phyloP scores from a whole-genome alignment of 1,284 basidiomycete genomes.

The Malassezia pachydermatis region DNA sequence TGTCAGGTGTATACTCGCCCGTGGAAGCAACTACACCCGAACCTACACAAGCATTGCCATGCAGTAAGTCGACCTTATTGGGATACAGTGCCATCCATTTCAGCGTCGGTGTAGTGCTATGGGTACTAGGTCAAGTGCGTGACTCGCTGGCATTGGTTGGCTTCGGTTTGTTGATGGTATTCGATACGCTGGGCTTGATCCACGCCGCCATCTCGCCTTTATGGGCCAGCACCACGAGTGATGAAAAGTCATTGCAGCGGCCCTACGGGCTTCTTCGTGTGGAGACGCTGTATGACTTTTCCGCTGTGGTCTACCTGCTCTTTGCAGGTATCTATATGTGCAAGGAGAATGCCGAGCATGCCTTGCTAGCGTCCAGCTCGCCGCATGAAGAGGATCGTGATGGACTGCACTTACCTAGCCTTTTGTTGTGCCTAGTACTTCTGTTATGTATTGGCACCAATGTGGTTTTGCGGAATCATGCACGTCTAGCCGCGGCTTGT shows the following conservation, averaged over 20 bases:
- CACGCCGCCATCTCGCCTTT: constrained; percentile 8
- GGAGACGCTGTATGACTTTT: constrained; percentile 69
- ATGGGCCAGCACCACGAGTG: too few relatives aligned
- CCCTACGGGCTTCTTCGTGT: constrained; percentile 59
- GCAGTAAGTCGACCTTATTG: constrained; percentile 34
- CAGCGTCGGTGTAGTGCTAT: constrained; percentile 56
- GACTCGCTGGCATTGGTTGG: constrained; percentile 81
- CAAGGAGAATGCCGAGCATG: constrained; percentile 66
- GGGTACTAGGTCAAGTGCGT: constrained; percentile 80
- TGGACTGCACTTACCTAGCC: constrained; percentile 23
- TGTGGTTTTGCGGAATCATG: constrained; percentile 39
- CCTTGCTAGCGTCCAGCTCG: constrained; percentile 31
- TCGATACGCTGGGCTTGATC: constrained; percentile 58
- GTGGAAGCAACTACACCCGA: neutral
- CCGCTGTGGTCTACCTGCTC: constrained; percentile 76
- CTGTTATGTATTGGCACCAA: constrained; percentile 30
- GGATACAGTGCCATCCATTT: constrained; percentile 51
- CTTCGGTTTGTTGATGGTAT: constrained; percentile 88
- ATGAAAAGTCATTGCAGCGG: neutral
- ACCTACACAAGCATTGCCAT: neutral
- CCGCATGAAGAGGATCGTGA: constrained; percentile 19
- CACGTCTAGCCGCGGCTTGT: constrained; percentile 37
- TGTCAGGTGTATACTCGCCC: neutral
- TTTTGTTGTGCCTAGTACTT: constrained; percentile 24
- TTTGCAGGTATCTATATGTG: constrained; percentile 84